Conservation (phyloP, 768 basidiomycete genomes). For the Omphalotus guepiniiformis region DNA sequence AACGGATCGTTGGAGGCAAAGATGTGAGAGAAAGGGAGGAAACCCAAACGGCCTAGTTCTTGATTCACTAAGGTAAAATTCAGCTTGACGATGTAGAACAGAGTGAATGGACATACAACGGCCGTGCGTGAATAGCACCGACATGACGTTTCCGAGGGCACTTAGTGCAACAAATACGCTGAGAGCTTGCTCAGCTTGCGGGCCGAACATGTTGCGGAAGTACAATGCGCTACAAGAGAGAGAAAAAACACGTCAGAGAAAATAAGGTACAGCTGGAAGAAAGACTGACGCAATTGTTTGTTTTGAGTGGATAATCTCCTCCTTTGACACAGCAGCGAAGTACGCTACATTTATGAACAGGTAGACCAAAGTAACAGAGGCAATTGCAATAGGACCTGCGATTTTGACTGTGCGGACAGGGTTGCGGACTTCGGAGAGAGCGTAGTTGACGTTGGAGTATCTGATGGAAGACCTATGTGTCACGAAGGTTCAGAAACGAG, state of each 20-base stretch:
- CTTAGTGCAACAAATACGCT: constrained; percentile 48
- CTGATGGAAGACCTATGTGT: constrained; percentile 73
- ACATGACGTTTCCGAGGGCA: constrained; percentile 56
- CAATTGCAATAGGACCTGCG: constrained; percentile 64
- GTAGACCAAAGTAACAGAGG: constrained; percentile 55
- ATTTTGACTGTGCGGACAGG: constrained; percentile 67
- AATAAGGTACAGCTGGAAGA: too few species aligned
- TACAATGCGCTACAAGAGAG: too few species aligned
- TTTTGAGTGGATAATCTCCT: background rate
- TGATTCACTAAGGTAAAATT: constrained; percentile 43
- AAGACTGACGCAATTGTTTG: background rate
- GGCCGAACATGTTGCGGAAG: constrained; percentile 1
- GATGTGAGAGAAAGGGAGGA: constrained; percentile 56
- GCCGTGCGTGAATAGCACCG: constrained; percentile 30
- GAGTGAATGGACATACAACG: background rate
- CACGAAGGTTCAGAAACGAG: too few species aligned
- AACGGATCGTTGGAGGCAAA: constrained; percentile 62
- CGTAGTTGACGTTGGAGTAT: constrained; percentile 72
- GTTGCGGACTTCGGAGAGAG: constrained; percentile 62
- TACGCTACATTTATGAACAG: constrained; percentile 67
- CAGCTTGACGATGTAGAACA: background rate
- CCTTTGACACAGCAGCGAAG: constrained; percentile 66
- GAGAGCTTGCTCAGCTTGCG: constrained; percentile 17
- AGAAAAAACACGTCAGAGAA: too few species aligned
- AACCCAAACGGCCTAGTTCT: constrained; percentile 57